Percentiles rank a stretch among this genome's conserved stretches.
Evolutionary conservation across 192 early-diverging fungal species (phyloP).

Genomic region (Mortierella claussenii): DNA sequence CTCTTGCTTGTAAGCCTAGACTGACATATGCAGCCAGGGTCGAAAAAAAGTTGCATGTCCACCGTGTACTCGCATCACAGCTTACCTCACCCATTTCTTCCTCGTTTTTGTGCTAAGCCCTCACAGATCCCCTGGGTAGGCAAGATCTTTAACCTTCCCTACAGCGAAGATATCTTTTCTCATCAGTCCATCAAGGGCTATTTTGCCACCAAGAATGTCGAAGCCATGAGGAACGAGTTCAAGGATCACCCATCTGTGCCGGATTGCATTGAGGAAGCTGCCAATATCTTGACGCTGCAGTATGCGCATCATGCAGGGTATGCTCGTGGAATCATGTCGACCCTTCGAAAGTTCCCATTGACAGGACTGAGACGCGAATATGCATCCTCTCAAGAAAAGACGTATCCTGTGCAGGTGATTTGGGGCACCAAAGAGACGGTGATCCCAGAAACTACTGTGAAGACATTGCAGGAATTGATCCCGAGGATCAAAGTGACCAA

Average conservation of each 20-base stretch:
- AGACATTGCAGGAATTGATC: slow-evolving; percentile 23
- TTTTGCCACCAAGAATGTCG: slow-evolving; percentile 46
- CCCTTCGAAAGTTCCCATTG: slow-evolving; percentile 33
- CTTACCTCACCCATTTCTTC: not conserved
- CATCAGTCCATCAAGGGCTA: slow-evolving; percentile 26
- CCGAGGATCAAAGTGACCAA: slow-evolving; percentile 36
- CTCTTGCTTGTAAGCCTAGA: slow-evolving; percentile 19
- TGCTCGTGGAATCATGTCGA: slow-evolving; percentile 49
- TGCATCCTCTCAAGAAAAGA: slow-evolving; percentile 8
- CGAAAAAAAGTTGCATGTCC: too few relatives aligned
- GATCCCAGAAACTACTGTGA: slow-evolving; percentile 30
- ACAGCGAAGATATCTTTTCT: slow-evolving; percentile 34
- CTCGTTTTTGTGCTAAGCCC: not conserved
- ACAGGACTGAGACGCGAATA: slow-evolving; percentile 11
- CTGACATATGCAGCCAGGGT: too few relatives aligned
- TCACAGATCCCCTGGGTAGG: slow-evolving; percentile 41
- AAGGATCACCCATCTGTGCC: slow-evolving; percentile 6
- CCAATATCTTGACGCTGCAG: slow-evolving; percentile 30
- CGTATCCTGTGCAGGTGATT: slow-evolving; percentile 37
- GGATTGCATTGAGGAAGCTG: slow-evolving; percentile 14
- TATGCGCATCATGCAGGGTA: slow-evolving; percentile 37
- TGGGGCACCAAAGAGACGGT: slow-evolving; percentile 49
- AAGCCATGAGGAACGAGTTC: slow-evolving; percentile 42
- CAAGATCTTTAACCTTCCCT: slow-evolving; percentile 35
- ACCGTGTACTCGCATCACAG: too few relatives aligned